These are phyloP conservation scores for Phytophthora citrophthora DNA, from an alignment of 352 stramenopile species.

Conservation along the genomic window DNA sequence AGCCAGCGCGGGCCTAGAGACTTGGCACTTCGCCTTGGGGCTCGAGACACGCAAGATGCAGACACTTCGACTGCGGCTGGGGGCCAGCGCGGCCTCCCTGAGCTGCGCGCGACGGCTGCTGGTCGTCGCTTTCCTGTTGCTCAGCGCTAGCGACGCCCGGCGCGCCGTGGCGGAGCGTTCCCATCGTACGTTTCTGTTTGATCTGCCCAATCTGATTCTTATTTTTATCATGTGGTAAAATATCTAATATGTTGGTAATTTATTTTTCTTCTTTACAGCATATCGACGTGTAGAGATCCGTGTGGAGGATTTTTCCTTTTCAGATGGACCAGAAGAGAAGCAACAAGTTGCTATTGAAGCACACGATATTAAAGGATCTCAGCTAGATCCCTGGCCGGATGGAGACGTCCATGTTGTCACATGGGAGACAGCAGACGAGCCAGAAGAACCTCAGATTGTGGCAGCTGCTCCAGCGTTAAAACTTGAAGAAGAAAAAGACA, in stretches of 20 bases:
- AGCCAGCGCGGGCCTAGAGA: conserved; percentile 8
- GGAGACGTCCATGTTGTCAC: conserved; percentile 36
- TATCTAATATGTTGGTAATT: conserved; percentile 4
- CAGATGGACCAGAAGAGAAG: conserved; percentile 50
- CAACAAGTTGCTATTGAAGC: conserved; percentile 58
- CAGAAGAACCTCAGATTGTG: neutral
- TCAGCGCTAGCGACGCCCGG: conserved; percentile 44
- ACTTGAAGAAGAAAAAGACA: conserved; percentile 1
- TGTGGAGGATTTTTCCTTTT: conserved; percentile 75
- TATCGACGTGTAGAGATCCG: conserved; percentile 57
- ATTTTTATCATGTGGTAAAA: neutral
- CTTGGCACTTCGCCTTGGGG: conserved; percentile 38
- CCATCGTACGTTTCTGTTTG: conserved; percentile 31
- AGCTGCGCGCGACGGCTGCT: conserved; percentile 31
- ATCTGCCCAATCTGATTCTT: neutral
- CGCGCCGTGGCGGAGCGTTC: conserved; percentile 40
- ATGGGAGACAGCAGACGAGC: conserved; percentile 37
- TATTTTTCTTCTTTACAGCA: conserved; percentile 14
- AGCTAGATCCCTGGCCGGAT: conserved; percentile 40
- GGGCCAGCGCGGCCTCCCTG: conserved; percentile 3
- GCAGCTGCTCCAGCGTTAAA: conserved; percentile 3
- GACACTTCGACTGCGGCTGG: conserved; percentile 9
- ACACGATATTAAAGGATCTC: conserved; percentile 61
- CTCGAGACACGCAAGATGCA: conserved; percentile 31
- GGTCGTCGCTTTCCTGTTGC: conserved; percentile 30